Evolutionary conservation across 2,329 filamentous ascomycete species (phyloP), one percentile per base, ranked within the genome.

Genomic region (Colletotrichum sp.): DNA sequence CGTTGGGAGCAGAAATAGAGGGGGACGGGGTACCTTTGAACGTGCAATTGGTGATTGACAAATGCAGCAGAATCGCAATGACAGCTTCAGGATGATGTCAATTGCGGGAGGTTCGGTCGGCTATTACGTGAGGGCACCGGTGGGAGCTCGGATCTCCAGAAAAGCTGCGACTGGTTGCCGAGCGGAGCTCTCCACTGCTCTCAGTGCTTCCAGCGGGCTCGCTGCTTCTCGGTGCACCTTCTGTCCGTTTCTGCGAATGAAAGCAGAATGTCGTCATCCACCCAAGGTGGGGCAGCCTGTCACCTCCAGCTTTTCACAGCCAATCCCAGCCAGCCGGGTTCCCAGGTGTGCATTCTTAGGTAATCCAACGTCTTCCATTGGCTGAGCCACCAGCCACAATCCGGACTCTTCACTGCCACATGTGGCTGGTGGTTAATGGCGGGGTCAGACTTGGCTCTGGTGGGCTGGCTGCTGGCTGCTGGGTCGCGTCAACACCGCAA

Each of bases 11-110:
- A 16, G n/a, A 44, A 61, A 49, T n/a, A 8, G 7, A 61, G 57
- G 34, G 16, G 12, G 13, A 16, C 9, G 63, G 7, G 4, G 44
- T 65, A 76, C 65, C 59, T 75, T 75, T 69, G n/a, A 75, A 64
- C 76, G 77, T 61, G 55, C 25, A 59, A 62, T 82, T 82, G 77
- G 36, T 49, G 65, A 70, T 78, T 76, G 75, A 75, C 76, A 77
- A 67, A 49, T 65, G 59, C 44, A 52, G n/a, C 44, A 52, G 16
- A 30, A 7, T 29, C 13, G 59, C 57, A 39, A 62, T 59, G 36
- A 55, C 36, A 63, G 44, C 39, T 57, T 59, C 44, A 69, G 57
- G 16, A 74, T 76, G 74, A 76, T 76, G 74, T 76, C 74, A 76
- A 74, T 69, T 69, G 70, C 65, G 70, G 39, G 73, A 76, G 69